Evolutionary conservation across 73 alveolate genomes (phyloP).

Genomic region (Paraurostyla sp.): DNA sequence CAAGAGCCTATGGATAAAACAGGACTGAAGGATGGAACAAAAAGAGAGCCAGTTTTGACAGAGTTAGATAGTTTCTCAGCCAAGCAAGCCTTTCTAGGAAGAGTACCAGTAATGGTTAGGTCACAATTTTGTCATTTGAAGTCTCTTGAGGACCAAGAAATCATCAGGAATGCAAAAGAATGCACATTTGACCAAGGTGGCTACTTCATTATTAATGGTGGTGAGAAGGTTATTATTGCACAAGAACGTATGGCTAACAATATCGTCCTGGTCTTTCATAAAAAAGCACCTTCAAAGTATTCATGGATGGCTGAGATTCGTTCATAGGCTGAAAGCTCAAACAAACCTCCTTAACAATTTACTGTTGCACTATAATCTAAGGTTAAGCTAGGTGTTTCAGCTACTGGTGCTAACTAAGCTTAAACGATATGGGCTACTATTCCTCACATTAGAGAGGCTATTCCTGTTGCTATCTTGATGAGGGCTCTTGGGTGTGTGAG

Average conservation of each 20-base stretch:
- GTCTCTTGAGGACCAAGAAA: slow-evolving; percentile 68
- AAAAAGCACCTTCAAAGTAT: slow-evolving; percentile 90
- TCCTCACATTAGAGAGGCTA: slow-evolving; percentile 91
- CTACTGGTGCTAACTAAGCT: slow-evolving; percentile 56
- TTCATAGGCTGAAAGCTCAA: slow-evolving; percentile 81
- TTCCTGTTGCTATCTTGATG: slow-evolving; percentile 93
- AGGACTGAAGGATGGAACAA: background rate
- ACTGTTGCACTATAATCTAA: slow-evolving; percentile 77
- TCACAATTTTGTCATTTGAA: slow-evolving; percentile 86
- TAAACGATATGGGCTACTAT: slow-evolving; percentile 84
- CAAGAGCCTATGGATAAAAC: slow-evolving; percentile 1
- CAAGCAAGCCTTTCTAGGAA: slow-evolving; percentile 73
- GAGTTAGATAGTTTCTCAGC: background rate
- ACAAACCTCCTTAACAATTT: slow-evolving; percentile 85
- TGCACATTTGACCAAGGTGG: slow-evolving; percentile 98
- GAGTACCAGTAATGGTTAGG: slow-evolving; percentile 95
- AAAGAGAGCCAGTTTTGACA: background rate
- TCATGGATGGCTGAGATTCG: slow-evolving; percentile 94
- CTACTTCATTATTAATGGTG: slow-evolving; percentile 97
- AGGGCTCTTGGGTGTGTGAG: slow-evolving; percentile 95
- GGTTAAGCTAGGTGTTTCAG: slow-evolving; percentile 70
- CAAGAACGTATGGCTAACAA: slow-evolving; percentile 99
- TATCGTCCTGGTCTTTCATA: slow-evolving; percentile 95
- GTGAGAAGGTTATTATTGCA: slow-evolving; percentile 98
- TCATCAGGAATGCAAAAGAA: slow-evolving; percentile 81